These are phyloP conservation scores for Metschnikowia baotianmanensis DNA, from an alignment of 805 yeast genomes.

Conservation along the genomic window DNA sequence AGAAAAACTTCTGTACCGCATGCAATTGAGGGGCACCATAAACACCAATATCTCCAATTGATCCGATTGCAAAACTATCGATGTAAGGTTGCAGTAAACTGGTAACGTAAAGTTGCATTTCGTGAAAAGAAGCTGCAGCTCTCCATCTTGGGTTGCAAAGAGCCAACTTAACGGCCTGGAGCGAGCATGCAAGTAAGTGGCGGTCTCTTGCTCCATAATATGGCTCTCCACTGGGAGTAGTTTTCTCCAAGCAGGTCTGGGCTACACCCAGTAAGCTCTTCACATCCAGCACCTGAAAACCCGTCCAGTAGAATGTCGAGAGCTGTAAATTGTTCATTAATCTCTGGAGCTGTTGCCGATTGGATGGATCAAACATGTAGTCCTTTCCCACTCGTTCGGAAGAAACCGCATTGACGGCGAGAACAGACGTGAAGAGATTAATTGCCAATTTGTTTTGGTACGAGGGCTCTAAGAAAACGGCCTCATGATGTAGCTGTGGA, in stretches of 20 bases:
- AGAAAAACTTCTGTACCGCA: constrained; percentile 50
- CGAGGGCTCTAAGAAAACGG: constrained; percentile 60
- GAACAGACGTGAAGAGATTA: constrained; percentile 62
- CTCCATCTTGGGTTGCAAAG: constrained; percentile 56
- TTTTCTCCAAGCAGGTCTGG: constrained; percentile 41
- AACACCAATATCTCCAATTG: constrained; percentile 32
- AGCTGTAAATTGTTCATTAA: constrained; percentile 61
- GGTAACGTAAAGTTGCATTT: constrained; percentile 56
- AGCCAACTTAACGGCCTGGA: constrained; percentile 48
- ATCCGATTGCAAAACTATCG: constrained; percentile 44
- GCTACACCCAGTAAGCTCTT: constrained; percentile 51
- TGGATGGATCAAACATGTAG: constrained; percentile 67
- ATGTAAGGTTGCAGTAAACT: constrained; percentile 44
- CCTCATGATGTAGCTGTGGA: constrained; percentile 58
- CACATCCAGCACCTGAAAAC: constrained; percentile 59
- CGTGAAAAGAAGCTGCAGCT: constrained; percentile 56
- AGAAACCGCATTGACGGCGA: constrained; percentile 71
- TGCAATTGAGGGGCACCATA: constrained; percentile 62
- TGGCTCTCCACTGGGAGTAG: constrained; percentile 20
- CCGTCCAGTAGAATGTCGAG: constrained; percentile 75
- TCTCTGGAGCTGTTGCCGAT: constrained; percentile 51
- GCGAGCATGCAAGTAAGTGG: constrained; percentile 41
- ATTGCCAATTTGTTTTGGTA: constrained; percentile 59
- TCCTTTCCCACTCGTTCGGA: constrained; percentile 66
- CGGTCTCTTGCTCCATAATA: constrained; percentile 39